Base-by-base conservation (phyloP, 129 eudicot genomes). In the Arctium minus region DNA sequence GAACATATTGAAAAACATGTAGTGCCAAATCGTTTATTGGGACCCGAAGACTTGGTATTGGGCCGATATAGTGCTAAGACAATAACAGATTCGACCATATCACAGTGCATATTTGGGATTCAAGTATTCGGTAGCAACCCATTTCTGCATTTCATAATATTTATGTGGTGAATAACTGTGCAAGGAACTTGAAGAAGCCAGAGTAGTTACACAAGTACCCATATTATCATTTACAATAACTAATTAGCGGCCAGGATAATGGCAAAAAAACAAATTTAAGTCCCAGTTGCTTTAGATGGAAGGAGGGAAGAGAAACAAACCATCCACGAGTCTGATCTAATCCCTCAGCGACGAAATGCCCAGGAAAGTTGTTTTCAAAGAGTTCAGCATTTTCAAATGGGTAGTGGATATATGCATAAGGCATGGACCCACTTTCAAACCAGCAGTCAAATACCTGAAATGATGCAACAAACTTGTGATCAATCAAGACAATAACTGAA, bases 391-490 rank as follows among this genome's bases (percentile, higher is more conserved):
- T 94, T 74, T 92, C 98, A 89, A 94, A 94, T 9, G 96, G 98
- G 79, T 94, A 92, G 70, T 94, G 98, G 79, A 94, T 92, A 71
- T 94, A 92, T 8, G 97, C 98, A 83, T 90, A 94, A 40, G 98
- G 97, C 98, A 94, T 94, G 77, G 98, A 92, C 67, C 98, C 98
- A 85, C 98, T 94, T 87, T 94, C 98, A 78, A 94, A 94, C 98
- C 98, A 94, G 90, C 98, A 94, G 85, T 92, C 98, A 84, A 94
- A 94, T 4, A 94, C 97, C 97, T 92, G 90, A 75, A 82, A 80
- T 62, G 15, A 83, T 36, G 62, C 22, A 73, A 56, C 11, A 9
- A 32, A 32, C 33, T 4, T 50, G 8, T 4, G 64, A 18, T 74
- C 13, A 39, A 1, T 12, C 18, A 60, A 56, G 67, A 56, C 67